Evolutionary conservation across 352 stramenopile species (phyloP).

Genomic region (Phytophthora hibernalis): DNA sequence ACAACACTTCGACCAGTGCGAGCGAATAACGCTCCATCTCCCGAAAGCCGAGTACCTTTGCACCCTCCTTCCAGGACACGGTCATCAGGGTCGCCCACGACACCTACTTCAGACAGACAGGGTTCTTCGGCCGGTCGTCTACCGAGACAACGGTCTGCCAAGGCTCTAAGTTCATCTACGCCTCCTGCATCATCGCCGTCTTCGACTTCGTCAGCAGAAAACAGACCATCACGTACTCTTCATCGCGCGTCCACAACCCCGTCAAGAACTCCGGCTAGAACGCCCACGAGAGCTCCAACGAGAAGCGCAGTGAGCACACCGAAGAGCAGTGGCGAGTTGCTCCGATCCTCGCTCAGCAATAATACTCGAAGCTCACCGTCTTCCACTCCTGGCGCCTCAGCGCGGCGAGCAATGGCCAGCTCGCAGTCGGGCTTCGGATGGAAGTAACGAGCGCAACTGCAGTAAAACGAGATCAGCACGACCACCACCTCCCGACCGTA

Average conservation of each 20-base stretch:
- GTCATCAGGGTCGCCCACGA: conserved; percentile 19
- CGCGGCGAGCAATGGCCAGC: conserved; percentile 24
- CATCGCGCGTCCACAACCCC: conserved; percentile 29
- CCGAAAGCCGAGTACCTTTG: conserved; percentile 29
- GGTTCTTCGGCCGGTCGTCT: conserved; percentile 33
- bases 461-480: not conserved
- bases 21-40: conserved; percentile 18
- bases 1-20: conserved; percentile 34
- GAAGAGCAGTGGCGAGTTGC: conserved; percentile 13
- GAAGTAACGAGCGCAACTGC: conserved; percentile 32
- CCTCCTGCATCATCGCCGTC: conserved; percentile 32
- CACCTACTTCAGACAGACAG: conserved; percentile 27
- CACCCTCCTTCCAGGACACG: conserved; percentile 34
- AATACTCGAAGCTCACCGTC: conserved; percentile 33
- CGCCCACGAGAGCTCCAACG: conserved; percentile 21
- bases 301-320: conserved; percentile 15
- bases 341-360: conserved; percentile 34
- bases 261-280: conserved; percentile 9
- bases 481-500: conserved; percentile 12
- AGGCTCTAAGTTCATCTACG: conserved; percentile 21
- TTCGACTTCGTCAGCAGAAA: conserved; percentile 23
- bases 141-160: conserved; percentile 30
- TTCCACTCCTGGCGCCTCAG: conserved; percentile 17
- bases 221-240: conserved; percentile 33
- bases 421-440: conserved; percentile 38